Evolutionary conservation across 176 grass and related monocot species (phyloP).

Genomic region (Triticum dicoccoides): DNA sequence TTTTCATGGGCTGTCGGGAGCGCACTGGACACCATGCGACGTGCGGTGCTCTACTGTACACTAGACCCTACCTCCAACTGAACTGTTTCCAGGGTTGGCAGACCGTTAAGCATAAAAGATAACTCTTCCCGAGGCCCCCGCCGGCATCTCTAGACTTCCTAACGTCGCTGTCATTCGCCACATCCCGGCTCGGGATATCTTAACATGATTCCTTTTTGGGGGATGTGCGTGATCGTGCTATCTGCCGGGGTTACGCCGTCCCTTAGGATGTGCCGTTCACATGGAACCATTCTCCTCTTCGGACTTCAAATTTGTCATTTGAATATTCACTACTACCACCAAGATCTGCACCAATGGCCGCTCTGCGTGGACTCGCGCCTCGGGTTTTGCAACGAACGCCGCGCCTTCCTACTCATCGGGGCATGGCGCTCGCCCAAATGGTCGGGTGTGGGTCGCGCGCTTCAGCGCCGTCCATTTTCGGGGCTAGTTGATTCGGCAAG

Average conservation of each 20-base stretch:
- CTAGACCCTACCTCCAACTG: slow-evolving; percentile 73
- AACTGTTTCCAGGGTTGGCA: slow-evolving; percentile 61
- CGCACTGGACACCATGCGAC: slow-evolving; percentile 60
- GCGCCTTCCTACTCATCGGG: neutral
- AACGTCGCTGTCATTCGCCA: slow-evolving; percentile 44
- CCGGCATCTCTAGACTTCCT: slow-evolving; percentile 53
- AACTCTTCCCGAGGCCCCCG: slow-evolving; percentile 67
- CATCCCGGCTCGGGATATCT: slow-evolving; percentile 54
- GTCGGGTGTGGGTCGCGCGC: too few relatives aligned
- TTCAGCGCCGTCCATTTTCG: too few relatives aligned
- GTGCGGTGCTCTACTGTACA: slow-evolving; percentile 63
- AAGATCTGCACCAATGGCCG: slow-evolving; percentile 66
- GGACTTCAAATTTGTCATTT: slow-evolving; percentile 88
- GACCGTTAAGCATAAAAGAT: slow-evolving; percentile 73
- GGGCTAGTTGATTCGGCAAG: slow-evolving; percentile 79
- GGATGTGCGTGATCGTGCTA: slow-evolving; percentile 23
- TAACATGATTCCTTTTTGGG: slow-evolving; percentile 58
- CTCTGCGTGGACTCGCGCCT: slow-evolving; percentile 60
- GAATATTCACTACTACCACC: slow-evolving; percentile 90
- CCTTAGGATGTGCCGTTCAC: slow-evolving; percentile 80
- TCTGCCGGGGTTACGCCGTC: slow-evolving; percentile 65
- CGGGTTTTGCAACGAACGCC: slow-evolving; percentile 48
- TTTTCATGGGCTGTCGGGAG: slow-evolving; percentile 59
- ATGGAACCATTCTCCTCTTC: slow-evolving; percentile 87
- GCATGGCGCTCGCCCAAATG: neutral